A percentile compares a stretch with the other conserved stretches of the same genome.
Evolutionary conservation across 805 yeast species (phyloP).

Genomic region (Cyberlindnera japonica): DNA sequence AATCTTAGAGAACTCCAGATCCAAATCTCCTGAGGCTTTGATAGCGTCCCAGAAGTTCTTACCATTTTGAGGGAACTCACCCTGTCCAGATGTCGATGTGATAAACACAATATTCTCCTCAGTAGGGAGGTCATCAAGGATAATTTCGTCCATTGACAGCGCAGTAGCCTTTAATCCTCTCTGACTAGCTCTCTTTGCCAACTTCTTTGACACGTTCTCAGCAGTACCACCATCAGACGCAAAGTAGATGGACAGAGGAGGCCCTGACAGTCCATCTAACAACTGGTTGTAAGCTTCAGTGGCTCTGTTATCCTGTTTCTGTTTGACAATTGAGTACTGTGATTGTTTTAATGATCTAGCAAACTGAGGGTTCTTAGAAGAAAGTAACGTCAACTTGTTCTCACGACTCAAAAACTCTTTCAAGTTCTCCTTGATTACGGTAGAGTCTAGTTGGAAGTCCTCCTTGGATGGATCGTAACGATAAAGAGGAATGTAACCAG

Average conservation of each 20-base stretch:
- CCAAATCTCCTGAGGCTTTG: slow-evolving; percentile 61
- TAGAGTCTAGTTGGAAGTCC: slow-evolving; percentile 77
- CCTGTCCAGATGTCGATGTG: slow-evolving; percentile 94
- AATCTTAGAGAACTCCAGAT: slow-evolving; percentile 62
- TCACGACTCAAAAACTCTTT: slow-evolving; percentile 83
- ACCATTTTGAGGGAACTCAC: slow-evolving; percentile 83
- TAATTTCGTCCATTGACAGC: slow-evolving; percentile 57
- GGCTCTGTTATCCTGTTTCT: slow-evolving; percentile 61
- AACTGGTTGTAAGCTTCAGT: slow-evolving; percentile 73
- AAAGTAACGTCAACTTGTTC: slow-evolving; percentile 76
- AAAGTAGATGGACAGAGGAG: slow-evolving; percentile 71
- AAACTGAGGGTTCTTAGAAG: slow-evolving; percentile 66
- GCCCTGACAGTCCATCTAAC: slow-evolving; percentile 86
- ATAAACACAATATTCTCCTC: slow-evolving; percentile 51
- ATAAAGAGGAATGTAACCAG: slow-evolving; percentile 97
- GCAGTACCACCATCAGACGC: slow-evolving; percentile 94
- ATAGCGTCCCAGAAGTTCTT: slow-evolving; percentile 70
- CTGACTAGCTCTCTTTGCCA: slow-evolving; percentile 57
- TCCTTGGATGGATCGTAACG: slow-evolving; percentile 66
- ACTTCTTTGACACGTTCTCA: slow-evolving; percentile 69
- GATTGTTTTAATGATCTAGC: slow-evolving; percentile 67
- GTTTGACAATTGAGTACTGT: slow-evolving; percentile 57
- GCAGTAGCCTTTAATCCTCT: slow-evolving; percentile 47
- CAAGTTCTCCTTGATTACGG: slow-evolving; percentile 71
- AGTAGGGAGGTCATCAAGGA: slow-evolving; percentile 50